Evolutionary conservation across 2,329 filamentous ascomycete species (phyloP), one percentile per base, ranked within the genome.

Genomic region (Paraphoma chrysanthemicola): DNA sequence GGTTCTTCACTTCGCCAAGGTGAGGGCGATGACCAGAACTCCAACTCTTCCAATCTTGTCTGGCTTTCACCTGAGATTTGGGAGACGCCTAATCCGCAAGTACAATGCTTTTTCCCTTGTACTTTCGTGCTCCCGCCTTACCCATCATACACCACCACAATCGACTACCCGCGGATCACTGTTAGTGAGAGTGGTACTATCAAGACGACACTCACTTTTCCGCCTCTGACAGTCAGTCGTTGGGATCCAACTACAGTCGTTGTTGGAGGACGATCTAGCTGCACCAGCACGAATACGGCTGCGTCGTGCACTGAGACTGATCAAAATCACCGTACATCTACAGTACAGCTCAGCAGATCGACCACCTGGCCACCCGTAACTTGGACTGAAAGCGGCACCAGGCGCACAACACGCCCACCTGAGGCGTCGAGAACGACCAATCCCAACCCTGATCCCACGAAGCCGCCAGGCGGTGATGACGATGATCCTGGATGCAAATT

Each of bases 131-230:
- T 60, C 1, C 57, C 53, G 10, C 57, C 50, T 11, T 56, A 42
- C 18, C 42, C 43, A 6, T 47, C 46, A 12, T 42, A 44, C 29
- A 60, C 54, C 3, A 51, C 43, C 4, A 60, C 51, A 4, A 51
- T 53, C n/a, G 44, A 49, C n/a, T 59, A 59, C 29, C 56, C 52
- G n/a, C 48, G 31, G 9, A 49, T 59, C 18, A 60, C 51, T 4
- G 48, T 54, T 2, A 60, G 54, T 6, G 51, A 48, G n/a, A 41
- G 30, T 18, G 44, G 48, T 30, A 56, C 18, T 16, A 29, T 46
- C 14, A 57, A 52, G 39, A 57, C 57, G 11, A 57, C 51, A 17
- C 31, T 60, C 10, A 55, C 58, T 4, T 44, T 47, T 11, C 50
- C 48, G 18, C 57, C 54, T 2, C 18, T 60, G 23, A 60, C 57